A percentile compares a stretch with the other conserved stretches of the same genome.
phyloP scores from a whole-genome alignment of 441 rosid genomes.

The Jatropha multifida region DNA sequence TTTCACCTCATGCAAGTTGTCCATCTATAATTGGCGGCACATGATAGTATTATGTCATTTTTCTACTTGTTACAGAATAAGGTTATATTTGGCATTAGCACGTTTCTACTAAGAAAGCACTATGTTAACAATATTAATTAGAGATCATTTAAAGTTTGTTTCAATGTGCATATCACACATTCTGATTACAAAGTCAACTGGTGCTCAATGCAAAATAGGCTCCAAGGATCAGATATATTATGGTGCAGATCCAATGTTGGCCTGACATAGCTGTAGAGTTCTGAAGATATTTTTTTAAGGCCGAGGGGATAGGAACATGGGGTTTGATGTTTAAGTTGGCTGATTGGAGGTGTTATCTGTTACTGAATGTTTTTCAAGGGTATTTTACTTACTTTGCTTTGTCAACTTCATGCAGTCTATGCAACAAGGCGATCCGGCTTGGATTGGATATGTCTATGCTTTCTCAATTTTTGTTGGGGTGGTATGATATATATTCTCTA shows the following conservation, averaged over 20 bases:
- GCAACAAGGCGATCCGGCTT: constrained; percentile 96
- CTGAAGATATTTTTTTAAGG: neutral
- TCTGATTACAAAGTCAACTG: no score
- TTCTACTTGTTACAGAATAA: neutral
- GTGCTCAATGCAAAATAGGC: no score
- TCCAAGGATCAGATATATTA: neutral
- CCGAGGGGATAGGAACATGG: neutral
- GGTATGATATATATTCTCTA: constrained; percentile 51
- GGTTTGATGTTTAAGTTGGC: neutral
- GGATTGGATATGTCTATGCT: constrained; percentile 95
- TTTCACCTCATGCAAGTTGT: neutral
- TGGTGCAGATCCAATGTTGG: neutral
- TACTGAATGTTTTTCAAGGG: neutral
- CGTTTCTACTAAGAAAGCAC: no score
- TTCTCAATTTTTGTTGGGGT: constrained; percentile 88
- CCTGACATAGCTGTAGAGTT: neutral
- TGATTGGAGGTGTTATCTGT: constrained; percentile 1
- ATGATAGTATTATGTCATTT: neutral
- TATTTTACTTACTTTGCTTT: constrained; percentile 23
- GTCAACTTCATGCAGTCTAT: constrained; percentile 74
- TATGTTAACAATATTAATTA: no score
- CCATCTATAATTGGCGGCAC: neutral
- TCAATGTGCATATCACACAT: no score
- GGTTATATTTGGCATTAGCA: no score
- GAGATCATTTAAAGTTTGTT: no score